Base-by-base conservation (phyloP, 1,139 yeast genomes). In the Saccharomyces hybrid region DNA sequence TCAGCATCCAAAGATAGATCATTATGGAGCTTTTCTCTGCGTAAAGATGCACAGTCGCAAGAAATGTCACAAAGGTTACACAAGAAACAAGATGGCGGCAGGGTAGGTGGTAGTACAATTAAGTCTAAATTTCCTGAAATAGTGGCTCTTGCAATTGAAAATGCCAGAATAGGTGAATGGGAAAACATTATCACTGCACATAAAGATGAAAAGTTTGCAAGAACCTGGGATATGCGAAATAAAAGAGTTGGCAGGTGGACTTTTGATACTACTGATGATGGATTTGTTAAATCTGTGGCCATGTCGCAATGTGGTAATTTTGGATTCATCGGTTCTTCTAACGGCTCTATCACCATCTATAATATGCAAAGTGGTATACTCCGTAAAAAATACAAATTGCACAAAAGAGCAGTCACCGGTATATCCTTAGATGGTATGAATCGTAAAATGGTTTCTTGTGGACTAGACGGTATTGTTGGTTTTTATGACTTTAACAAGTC, bases 11-110 rank as follows among this genome's bases (percentile, higher is more conserved):
- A 85, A 61, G 99, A 95, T 71, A 79, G 81, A 60, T 79, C 96
- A 2, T 78, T 93, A 62, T 93, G 99, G 97, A 80, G 83, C 20
- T 93, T 93, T 65, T 91, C 98, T 0, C 75, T 93, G 54, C 80
- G 98, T 63, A 93, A 93, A 68, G 99, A 95, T 70, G 96, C 98
- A 0, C 99, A 95, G 71, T 88, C 96, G 1, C 96, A 88, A 65
- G 96, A 90, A 68, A 75, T 93, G 65, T 90, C 98, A 0, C 98
- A 91, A 71, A 81, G 86, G 62, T 72, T 79, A 32, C 82, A 82
- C 27, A 82, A 80, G 60, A 71, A 71, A 9, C 66, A 76, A 11
- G 80, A 82, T 61, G 83, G 81, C 42, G 78, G 81, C 58, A 77
- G 87, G 60, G 74, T 74, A 54, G 85, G 82, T 2, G 95, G 91